Conservation (phyloP, 352 stramenopile genomes). For the Phytopythium cucurbitacearum region DNA sequence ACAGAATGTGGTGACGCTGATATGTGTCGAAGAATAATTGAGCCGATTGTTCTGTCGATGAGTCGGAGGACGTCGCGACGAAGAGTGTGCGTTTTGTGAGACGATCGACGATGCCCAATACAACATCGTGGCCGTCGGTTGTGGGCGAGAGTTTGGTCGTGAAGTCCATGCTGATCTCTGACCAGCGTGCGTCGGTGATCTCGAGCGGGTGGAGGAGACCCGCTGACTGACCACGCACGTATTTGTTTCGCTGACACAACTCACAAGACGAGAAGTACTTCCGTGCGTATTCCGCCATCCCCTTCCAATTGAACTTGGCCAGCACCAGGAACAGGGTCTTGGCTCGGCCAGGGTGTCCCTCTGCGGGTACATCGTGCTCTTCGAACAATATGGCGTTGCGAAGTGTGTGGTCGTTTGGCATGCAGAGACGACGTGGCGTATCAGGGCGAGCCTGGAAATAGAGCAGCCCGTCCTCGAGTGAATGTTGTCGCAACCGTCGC, state of each 20-base stretch:
- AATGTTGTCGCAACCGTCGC: constrained; percentile 4
- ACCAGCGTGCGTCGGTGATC: constrained; percentile 2
- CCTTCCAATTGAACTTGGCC: constrained; percentile 5
- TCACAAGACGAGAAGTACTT: constrained; percentile 11
- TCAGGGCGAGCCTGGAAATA: constrained; percentile 9
- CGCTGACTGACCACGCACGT: constrained; percentile 1
- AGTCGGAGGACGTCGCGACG: not conserved
- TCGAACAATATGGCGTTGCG: constrained; percentile 9
- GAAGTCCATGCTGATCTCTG: constrained; percentile 16
- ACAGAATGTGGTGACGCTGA: constrained; percentile 10
- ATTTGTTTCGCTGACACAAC: constrained; percentile 10
- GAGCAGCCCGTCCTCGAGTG: not conserved
- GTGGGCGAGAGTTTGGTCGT: constrained; percentile 4
- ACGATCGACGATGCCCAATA: constrained; percentile 8
- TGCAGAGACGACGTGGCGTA: constrained; percentile 5
- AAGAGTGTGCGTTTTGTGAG: constrained; percentile 12
- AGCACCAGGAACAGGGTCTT: constrained; percentile 8
- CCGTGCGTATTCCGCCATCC: constrained; percentile 5
- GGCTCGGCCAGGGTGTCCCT: constrained; percentile 8
- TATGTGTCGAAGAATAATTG: constrained; percentile 9
- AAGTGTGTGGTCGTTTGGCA: constrained; percentile 3
- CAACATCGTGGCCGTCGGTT: constrained; percentile 2
- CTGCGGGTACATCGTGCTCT: constrained; percentile 4
- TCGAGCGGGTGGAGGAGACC: constrained; percentile 8
- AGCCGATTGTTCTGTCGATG: not conserved